These are phyloP conservation scores for Coniochaeta sp. DNA, from an alignment of 2,329 filamentous ascomycete species.

Conservation along the genomic window DNA sequence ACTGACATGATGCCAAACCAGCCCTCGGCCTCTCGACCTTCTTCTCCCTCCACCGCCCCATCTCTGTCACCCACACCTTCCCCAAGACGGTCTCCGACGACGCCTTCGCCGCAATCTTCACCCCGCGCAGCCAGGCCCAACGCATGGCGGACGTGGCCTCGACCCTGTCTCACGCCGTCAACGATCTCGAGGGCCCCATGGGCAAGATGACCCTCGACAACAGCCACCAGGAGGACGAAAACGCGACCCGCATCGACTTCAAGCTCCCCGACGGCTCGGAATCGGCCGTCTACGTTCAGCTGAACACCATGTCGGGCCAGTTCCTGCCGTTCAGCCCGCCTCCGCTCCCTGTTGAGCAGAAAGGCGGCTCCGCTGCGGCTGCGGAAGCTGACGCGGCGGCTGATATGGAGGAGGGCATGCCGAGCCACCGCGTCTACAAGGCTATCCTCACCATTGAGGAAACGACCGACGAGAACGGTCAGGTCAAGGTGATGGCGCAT, in stretches of 20 bases:
- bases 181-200: slow-evolving; percentile 52
- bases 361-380: slow-evolving; percentile 23
- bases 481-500: slow-evolving; percentile 53
- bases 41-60: slow-evolving; percentile 92
- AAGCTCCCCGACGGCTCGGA: slow-evolving; percentile 49
- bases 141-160: slow-evolving; percentile 57
- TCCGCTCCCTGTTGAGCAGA: slow-evolving; percentile 63
- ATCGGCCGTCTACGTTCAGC: slow-evolving; percentile 55
- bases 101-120: slow-evolving; percentile 80
- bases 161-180: slow-evolving; percentile 54
- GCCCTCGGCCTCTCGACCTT: slow-evolving; percentile 85
- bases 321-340: slow-evolving; percentile 80
- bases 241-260: slow-evolving; percentile 41
- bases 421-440: slow-evolving; percentile 52
- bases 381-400: slow-evolving; percentile 18
- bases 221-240: slow-evolving; percentile 33
- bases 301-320: slow-evolving; percentile 60
- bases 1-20: slow-evolving; percentile 26
- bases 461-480: slow-evolving; percentile 50
- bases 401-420: slow-evolving; percentile 20
- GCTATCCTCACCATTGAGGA: slow-evolving; percentile 62
- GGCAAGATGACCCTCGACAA: slow-evolving; percentile 38
- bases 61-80: slow-evolving; percentile 78
- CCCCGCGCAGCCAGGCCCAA: slow-evolving; percentile 40
- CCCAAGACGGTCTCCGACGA: slow-evolving; percentile 64